Evolutionary conservation across 306 rosid genomes (phyloP).

Genomic region (Quercus engelmannii): DNA sequence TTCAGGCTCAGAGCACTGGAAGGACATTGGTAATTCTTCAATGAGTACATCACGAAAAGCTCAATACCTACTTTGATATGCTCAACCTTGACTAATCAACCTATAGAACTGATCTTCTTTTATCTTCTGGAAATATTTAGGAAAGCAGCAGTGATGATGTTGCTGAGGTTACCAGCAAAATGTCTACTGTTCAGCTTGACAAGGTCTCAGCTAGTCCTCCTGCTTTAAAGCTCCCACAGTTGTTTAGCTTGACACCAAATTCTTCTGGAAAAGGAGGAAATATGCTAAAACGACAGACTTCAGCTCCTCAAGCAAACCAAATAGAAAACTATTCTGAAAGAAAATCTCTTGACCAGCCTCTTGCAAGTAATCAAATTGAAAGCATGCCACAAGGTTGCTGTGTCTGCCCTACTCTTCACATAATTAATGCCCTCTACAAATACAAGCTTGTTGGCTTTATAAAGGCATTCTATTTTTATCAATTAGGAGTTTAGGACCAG

Average conservation of each 20-base stretch:
- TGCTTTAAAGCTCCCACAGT: constrained; percentile 93
- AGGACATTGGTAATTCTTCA: constrained; percentile 61
- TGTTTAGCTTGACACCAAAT: constrained; percentile 79
- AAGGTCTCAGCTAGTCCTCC: constrained; percentile 83
- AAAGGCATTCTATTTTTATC: constrained; percentile 15
- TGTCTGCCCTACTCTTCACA: constrained; percentile 13
- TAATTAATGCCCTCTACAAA: constrained; percentile 9
- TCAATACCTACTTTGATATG: constrained; percentile 10
- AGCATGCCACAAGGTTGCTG: constrained; percentile 68
- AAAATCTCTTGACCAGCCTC: constrained; percentile 56
- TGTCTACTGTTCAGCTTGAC: constrained; percentile 74
- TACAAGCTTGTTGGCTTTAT: constrained; percentile 22
- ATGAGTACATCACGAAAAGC: neutral
- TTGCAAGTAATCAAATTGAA: constrained; percentile 49
- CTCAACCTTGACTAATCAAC: neutral
- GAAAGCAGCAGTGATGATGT: constrained; percentile 67
- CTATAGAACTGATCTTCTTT: constrained; percentile 6
- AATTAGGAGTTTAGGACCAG: constrained; percentile 7
- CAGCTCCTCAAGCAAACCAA: constrained; percentile 64
- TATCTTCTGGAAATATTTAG: constrained; percentile 39
- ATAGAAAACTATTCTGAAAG: constrained; percentile 60
- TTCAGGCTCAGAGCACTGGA: constrained; percentile 72
- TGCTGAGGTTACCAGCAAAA: constrained; percentile 68
- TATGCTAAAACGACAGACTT: constrained; percentile 61
- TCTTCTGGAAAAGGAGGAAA: constrained; percentile 87